Evolutionary conservation across 2,329 filamentous ascomycete genomes (phyloP).

Genomic region (Exophiala sp.): DNA sequence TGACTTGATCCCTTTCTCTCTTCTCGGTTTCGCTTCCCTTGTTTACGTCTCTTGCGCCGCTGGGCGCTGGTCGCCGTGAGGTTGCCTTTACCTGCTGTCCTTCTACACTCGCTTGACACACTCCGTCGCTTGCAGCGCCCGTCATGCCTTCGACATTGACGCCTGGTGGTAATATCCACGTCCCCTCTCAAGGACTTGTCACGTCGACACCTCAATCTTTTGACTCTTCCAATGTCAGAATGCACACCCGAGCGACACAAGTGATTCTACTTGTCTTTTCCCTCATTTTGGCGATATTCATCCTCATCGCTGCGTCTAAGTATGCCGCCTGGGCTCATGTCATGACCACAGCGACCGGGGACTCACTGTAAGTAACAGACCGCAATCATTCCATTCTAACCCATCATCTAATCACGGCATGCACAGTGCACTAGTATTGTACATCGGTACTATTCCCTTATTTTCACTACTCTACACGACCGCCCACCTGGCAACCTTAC

Average conservation of each 20-base stretch:
- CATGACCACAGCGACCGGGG: slow-evolving; percentile 16
- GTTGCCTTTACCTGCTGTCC: not conserved
- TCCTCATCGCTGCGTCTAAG: slow-evolving; percentile 24
- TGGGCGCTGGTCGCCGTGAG: slow-evolving; percentile 19
- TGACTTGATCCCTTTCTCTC: slow-evolving; percentile 12
- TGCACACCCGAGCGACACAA: slow-evolving; percentile 20
- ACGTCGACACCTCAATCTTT: not conserved
- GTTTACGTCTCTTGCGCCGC: no score
- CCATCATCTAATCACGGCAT: not conserved
- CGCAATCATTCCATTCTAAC: not conserved
- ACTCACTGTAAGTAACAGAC: slow-evolving; percentile 21
- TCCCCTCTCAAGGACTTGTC: not conserved
- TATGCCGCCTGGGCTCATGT: slow-evolving; percentile 23
- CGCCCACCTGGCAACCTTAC: slow-evolving; percentile 18
- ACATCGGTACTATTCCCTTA: slow-evolving; percentile 18
- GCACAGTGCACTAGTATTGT: slow-evolving; percentile 20
- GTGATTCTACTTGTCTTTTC: slow-evolving; percentile 19
- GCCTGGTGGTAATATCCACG: not conserved
- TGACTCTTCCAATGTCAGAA: slow-evolving; percentile 1
- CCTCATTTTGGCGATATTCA: slow-evolving; percentile 17
- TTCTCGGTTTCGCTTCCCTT: not conserved
- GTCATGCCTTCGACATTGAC: not conserved
- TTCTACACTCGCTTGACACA: not conserved
- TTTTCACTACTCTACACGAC: slow-evolving; percentile 20
- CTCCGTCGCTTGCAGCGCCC: not conserved